phyloP scores from a whole-genome alignment of 768 basidiomycete genomes.

The Phlebiopsis flavidoalba region DNA sequence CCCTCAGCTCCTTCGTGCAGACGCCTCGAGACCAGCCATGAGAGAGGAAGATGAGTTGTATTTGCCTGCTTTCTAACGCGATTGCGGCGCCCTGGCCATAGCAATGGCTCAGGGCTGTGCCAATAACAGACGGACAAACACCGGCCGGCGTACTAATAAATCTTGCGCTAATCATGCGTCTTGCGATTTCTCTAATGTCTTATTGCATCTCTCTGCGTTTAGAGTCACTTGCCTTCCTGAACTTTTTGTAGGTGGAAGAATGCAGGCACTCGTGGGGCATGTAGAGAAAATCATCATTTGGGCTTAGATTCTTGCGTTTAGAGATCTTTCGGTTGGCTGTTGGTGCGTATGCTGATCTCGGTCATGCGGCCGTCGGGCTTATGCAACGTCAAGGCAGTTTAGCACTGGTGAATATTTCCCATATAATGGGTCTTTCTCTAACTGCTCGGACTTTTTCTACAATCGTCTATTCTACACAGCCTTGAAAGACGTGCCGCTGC shows the following conservation, averaged over 20 bases:
- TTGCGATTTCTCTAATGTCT: conserved; percentile 9
- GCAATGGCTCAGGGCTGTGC: background rate
- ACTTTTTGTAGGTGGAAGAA: conserved; percentile 7
- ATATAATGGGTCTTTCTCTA: too few species aligned
- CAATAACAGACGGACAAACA: conserved; percentile 12
- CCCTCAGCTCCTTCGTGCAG: conserved; percentile 67
- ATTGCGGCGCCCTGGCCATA: background rate
- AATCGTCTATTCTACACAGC: too few species aligned
- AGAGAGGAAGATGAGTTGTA: background rate
- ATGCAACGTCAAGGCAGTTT: conserved; percentile 16
- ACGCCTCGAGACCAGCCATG: conserved; percentile 31
- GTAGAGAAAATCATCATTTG: conserved; percentile 10
- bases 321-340: conserved; percentile 15
- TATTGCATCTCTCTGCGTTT: conserved; percentile 8
- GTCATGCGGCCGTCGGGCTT: too few species aligned
- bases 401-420: too few species aligned
- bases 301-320: conserved; percentile 14
- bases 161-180: background rate
- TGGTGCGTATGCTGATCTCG: too few species aligned
- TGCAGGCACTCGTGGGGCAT: conserved; percentile 15
- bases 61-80: background rate
- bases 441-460: too few species aligned
- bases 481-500: too few species aligned
- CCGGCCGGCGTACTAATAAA: conserved; percentile 1
- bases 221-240: conserved; percentile 16